Evolutionary conservation across 1,284 basidiomycete species (phyloP).

Genomic region (Phlebopus sp.): DNA sequence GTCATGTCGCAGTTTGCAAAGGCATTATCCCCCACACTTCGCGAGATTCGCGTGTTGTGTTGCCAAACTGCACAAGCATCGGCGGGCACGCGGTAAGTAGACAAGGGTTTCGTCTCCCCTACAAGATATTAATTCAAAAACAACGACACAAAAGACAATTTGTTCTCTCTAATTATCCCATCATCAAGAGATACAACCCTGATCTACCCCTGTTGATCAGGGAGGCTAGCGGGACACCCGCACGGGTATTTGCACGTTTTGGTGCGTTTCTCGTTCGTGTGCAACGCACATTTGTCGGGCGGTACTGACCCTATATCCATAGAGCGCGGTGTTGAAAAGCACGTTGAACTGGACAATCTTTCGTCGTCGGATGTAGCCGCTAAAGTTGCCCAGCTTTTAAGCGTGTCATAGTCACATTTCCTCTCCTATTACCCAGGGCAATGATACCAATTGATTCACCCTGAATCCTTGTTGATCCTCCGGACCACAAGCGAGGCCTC

Average conservation of each 20-base stretch:
- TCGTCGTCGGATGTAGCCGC: slow-evolving; percentile 68
- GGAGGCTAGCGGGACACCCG: slow-evolving; percentile 86
- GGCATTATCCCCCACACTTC: slow-evolving; percentile 77
- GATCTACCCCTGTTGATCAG: slow-evolving; percentile 87
- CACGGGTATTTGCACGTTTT: slow-evolving; percentile 87
- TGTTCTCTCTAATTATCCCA: slow-evolving; percentile 76
- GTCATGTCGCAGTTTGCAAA: slow-evolving; percentile 63
- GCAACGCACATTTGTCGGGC: slow-evolving; percentile 10
- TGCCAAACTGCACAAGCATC: slow-evolving; percentile 81
- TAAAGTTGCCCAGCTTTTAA: slow-evolving; percentile 63
- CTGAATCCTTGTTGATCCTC: not conserved
- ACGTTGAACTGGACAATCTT: slow-evolving; percentile 78
- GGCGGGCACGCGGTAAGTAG: slow-evolving; percentile 74
- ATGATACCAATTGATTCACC: slow-evolving; percentile 1
- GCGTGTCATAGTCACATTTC: slow-evolving; percentile 16
- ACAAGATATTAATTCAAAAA: slow-evolving; percentile 4
- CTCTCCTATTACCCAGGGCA: slow-evolving; percentile 3
- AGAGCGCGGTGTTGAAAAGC: slow-evolving; percentile 79
- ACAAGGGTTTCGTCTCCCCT: slow-evolving; percentile 11
- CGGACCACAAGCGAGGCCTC: not conserved
- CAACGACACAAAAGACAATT: slow-evolving; percentile 61
- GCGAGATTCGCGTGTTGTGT: slow-evolving; percentile 84
- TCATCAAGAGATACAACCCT: slow-evolving; percentile 86
- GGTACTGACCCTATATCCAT: slow-evolving; percentile 12
- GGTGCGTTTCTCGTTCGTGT: slow-evolving; percentile 55